Conservation (phyloP, 371 early-diverging fungal species). For the Fennellomyces sp. region DNA sequence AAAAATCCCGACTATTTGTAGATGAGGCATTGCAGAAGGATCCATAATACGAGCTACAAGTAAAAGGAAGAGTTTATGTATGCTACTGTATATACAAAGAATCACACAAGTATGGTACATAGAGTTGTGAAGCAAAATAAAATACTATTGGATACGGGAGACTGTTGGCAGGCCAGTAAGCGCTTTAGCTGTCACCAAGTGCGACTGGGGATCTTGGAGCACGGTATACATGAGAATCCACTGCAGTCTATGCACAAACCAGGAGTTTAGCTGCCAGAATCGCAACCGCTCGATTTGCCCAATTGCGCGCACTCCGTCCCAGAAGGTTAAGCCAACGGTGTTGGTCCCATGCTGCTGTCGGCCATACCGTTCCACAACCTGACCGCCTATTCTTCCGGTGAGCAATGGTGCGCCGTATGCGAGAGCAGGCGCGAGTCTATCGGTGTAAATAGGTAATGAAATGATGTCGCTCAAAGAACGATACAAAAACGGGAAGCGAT, state of each 20-base stretch:
- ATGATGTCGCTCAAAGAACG: slow-evolving; percentile 36
- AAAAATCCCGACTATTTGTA: too few species aligned
- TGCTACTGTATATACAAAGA: too few species aligned
- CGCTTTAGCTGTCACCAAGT: slow-evolving; percentile 24
- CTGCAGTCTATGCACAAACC: slow-evolving; percentile 27
- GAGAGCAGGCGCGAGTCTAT: slow-evolving; percentile 23
- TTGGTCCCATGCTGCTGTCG: background rate
- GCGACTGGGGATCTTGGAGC: slow-evolving; percentile 39
- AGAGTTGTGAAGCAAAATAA: too few species aligned
- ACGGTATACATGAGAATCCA: slow-evolving; percentile 42
- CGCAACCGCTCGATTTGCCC: background rate
- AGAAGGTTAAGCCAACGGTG: slow-evolving; percentile 3
- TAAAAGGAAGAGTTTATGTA: too few species aligned
- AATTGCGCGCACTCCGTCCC: slow-evolving; percentile 5
- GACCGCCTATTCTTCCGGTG: slow-evolving; percentile 1
- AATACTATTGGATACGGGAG: too few species aligned
- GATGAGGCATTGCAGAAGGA: too few species aligned
- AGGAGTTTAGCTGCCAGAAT: slow-evolving; percentile 6
- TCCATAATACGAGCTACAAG: too few species aligned
- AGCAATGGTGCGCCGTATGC: slow-evolving; percentile 26
- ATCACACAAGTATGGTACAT: too few species aligned
- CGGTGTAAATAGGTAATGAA: slow-evolving; percentile 44
- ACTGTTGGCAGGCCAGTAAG: background rate
- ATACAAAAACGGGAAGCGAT: slow-evolving; percentile 44
- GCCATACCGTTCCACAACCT: background rate